Percentiles rank a stretch among this genome's conserved stretches.
Conservation (phyloP, 805 yeast genomes). For the Cyberlindnera suaveolens region DNA sequence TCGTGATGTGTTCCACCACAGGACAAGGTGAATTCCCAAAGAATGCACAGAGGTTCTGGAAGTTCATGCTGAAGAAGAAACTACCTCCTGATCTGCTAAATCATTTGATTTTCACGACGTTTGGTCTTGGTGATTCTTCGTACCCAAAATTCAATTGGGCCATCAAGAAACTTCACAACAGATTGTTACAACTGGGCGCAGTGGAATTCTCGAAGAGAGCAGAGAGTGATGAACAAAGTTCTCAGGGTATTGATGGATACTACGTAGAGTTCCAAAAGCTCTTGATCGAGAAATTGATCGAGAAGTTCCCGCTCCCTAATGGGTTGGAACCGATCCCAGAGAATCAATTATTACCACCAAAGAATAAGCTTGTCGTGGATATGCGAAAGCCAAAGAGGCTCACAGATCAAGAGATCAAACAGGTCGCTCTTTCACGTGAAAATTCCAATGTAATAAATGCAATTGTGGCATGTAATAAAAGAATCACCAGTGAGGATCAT, state of each 20-base stretch:
- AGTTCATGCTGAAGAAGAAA: slow-evolving; percentile 58
- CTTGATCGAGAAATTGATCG: slow-evolving; percentile 32
- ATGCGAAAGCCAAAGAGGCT: slow-evolving; percentile 24
- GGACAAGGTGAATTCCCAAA: slow-evolving; percentile 94
- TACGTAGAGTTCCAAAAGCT: slow-evolving; percentile 67
- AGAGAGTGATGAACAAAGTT: slow-evolving; percentile 83
- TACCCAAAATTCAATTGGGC: slow-evolving; percentile 88
- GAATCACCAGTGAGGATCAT: slow-evolving; percentile 68
- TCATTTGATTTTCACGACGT: slow-evolving; percentile 59
- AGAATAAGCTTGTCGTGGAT: slow-evolving; percentile 25
- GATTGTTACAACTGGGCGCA: slow-evolving; percentile 81
- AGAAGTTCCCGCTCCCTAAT: slow-evolving; percentile 30
- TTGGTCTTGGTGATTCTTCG: slow-evolving; percentile 92
- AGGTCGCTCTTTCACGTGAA: slow-evolving; percentile 28
- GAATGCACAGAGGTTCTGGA: slow-evolving; percentile 71
- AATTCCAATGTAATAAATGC: slow-evolving; percentile 31
- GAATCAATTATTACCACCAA: slow-evolving; percentile 34
- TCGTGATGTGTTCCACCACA: slow-evolving; percentile 77
- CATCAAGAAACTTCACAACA: slow-evolving; percentile 70
- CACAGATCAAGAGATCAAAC: slow-evolving; percentile 24
- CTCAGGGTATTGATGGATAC: slow-evolving; percentile 71
- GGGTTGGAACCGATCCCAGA: slow-evolving; percentile 26
- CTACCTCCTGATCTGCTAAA: slow-evolving; percentile 56
- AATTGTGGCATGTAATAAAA: slow-evolving; percentile 38
- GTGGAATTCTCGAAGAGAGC: slow-evolving; percentile 62